phyloP scores from a whole-genome alignment of 2,329 filamentous ascomycete species.

The Pezicula rhizophila region DNA sequence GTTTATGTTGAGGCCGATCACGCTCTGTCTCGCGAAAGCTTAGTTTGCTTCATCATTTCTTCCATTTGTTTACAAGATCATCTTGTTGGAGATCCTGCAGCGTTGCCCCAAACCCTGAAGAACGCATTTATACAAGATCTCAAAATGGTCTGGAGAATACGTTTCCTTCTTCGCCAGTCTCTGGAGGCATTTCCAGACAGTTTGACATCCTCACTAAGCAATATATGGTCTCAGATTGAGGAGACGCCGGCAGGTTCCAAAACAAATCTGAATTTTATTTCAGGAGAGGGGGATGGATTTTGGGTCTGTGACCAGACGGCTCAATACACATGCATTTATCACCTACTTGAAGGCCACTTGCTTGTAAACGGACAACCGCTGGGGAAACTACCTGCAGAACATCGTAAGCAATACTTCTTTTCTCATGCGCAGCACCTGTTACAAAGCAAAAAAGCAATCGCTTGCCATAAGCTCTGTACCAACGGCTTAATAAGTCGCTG shows the following conservation, averaged over 20 bases:
- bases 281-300: constrained; percentile 25
- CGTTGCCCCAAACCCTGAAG: constrained; percentile 29
- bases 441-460: too few species aligned
- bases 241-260: constrained; percentile 13
- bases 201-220: constrained; percentile 31
- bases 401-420: too few species aligned
- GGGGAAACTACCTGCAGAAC: constrained; percentile 45
- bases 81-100: constrained; percentile 30
- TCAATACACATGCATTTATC: constrained; percentile 26
- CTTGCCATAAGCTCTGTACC: too few species aligned
- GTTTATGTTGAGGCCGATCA: constrained; percentile 7
- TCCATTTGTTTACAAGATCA: constrained; percentile 42
- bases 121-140: constrained; percentile 40
- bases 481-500: too few species aligned
- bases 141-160: constrained; percentile 35
- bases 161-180: constrained; percentile 26
- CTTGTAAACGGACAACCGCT: constrained; percentile 42
- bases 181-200: constrained; percentile 24
- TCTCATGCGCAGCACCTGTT: too few species aligned
- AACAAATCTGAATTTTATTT: constrained; percentile 17
- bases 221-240: constrained; percentile 34
- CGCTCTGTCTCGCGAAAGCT: constrained; percentile 7
- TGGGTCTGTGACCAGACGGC: constrained; percentile 25
- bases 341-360: constrained; percentile 41
- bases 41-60: constrained; percentile 30